A percentile compares a stretch with the other conserved stretches of the same genome.
Conservation (phyloP, 2,329 filamentous ascomycete genomes). For the Fusarium sp. region DNA sequence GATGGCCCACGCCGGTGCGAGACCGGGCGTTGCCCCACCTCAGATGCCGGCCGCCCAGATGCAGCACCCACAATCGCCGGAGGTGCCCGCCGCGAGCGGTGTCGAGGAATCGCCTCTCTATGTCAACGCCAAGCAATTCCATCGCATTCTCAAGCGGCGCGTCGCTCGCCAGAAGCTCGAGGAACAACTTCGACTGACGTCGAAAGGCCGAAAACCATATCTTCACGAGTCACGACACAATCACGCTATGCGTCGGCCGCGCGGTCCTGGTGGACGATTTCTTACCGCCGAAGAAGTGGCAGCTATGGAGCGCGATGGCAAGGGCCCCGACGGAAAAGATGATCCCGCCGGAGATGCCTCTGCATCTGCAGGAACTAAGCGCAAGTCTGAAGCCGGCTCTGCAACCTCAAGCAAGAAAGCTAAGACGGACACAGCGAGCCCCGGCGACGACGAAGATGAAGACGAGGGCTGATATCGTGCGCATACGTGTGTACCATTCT, state of each 20-base stretch:
- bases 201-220: conserved; percentile 96
- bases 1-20: conserved; percentile 72
- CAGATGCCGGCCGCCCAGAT: conserved; percentile 72
- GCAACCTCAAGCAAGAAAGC: conserved; percentile 66
- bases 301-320: conserved; percentile 79
- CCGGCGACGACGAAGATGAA: conserved; percentile 57
- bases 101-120: conserved; percentile 95
- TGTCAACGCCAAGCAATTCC: conserved; percentile 98
- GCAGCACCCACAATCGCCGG: conserved; percentile 79
- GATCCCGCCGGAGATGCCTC: conserved; percentile 42
- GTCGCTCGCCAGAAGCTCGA: conserved; percentile 94
- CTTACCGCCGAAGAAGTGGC: conserved; percentile 96
- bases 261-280: conserved; percentile 94
- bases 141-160: conserved; percentile 92
- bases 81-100: conserved; percentile 74
- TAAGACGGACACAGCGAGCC: conserved; percentile 60
- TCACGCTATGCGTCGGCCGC: conserved; percentile 94
- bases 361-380: conserved; percentile 62
- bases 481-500: conserved; percentile 19
- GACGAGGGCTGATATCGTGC: conserved; percentile 53
- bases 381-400: conserved; percentile 66
- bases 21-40: conserved; percentile 65
- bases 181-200: conserved; percentile 89
- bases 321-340: conserved; percentile 54
- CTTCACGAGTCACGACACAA: conserved; percentile 97